Conservation (phyloP, 2,329 filamentous ascomycete genomes). For the Colletotrichum camelliae region DNA sequence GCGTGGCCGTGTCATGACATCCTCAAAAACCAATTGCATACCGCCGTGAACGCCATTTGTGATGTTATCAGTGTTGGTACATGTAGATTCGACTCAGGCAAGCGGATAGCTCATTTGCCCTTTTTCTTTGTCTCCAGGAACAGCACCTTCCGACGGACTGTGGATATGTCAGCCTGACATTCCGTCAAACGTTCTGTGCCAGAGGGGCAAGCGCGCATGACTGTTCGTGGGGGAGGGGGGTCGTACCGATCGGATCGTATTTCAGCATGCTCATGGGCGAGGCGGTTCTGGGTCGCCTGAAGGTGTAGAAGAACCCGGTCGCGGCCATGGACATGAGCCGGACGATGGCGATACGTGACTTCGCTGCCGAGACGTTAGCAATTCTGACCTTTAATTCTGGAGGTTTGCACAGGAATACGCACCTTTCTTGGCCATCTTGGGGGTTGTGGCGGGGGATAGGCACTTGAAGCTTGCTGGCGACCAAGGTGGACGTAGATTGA, state of each 20-base stretch:
- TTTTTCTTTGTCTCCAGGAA: slow-evolving; percentile 93
- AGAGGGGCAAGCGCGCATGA: background rate
- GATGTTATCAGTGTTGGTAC: slow-evolving; percentile 24
- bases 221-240: background rate
- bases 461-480: slow-evolving; percentile 23
- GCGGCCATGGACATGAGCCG: slow-evolving; percentile 98
- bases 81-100: background rate
- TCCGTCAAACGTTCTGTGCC: background rate
- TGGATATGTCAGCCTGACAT: background rate
- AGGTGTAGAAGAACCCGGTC: slow-evolving; percentile 96
- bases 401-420: background rate
- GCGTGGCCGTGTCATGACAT: background rate
- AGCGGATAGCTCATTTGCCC: slow-evolving; percentile 52
- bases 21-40: slow-evolving; percentile 13
- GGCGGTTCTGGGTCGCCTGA: slow-evolving; percentile 80
- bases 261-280: slow-evolving; percentile 96
- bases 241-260: slow-evolving; percentile 92
- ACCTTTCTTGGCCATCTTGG: slow-evolving; percentile 25
- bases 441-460: background rate
- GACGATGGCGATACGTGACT: slow-evolving; percentile 91
- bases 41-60: slow-evolving; percentile 22
- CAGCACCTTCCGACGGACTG: slow-evolving; percentile 93
- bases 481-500: slow-evolving; percentile 27
- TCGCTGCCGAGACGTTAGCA: slow-evolving; percentile 58
- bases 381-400: background rate